These are phyloP conservation scores for Haematococcus lacustris DNA, from an alignment of 139 green algal genomes.

Conservation along the genomic window DNA sequence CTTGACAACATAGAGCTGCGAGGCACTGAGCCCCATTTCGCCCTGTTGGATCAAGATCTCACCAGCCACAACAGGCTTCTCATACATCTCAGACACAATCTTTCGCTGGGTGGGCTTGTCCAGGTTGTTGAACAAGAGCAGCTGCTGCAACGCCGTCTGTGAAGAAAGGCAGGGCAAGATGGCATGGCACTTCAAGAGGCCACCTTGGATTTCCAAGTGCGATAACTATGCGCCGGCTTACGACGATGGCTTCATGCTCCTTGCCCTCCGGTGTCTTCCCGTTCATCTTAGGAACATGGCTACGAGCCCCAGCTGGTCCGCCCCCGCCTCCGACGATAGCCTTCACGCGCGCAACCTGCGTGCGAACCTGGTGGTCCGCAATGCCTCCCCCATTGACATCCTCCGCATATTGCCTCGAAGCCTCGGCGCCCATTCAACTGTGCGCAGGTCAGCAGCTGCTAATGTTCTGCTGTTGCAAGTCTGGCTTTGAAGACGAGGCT, in stretches of 20 bases:
- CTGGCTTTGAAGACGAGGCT: too few relatives aligned
- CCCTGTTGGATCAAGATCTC: constrained; percentile 92
- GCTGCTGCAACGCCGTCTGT: constrained; percentile 63
- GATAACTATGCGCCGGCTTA: neutral
- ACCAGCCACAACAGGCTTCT: constrained; percentile 42
- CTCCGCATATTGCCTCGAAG: too few relatives aligned
- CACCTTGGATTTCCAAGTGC: too few relatives aligned
- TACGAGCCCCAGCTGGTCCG: neutral
- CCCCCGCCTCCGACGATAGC: neutral
- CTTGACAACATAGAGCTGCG: constrained; percentile 90
- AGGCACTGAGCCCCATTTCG: constrained; percentile 63
- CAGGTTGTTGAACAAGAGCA: constrained; percentile 79
- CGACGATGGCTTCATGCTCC: neutral
- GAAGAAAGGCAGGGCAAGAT: neutral
- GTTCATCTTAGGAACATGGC: neutral
- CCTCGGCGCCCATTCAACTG: too few relatives aligned
- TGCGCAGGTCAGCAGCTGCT: too few relatives aligned
- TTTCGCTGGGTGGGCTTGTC: constrained; percentile 53
- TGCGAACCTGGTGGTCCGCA: neutral
- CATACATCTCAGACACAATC: constrained; percentile 65
- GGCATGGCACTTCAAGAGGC: too few relatives aligned
- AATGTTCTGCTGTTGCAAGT: too few relatives aligned
- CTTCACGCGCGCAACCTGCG: constrained; percentile 1
- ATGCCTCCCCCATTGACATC: too few relatives aligned
- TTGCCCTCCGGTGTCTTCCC: neutral